Base-by-base conservation (phyloP, 139 green algal species). In the Tetradesmus obliquus region DNA sequence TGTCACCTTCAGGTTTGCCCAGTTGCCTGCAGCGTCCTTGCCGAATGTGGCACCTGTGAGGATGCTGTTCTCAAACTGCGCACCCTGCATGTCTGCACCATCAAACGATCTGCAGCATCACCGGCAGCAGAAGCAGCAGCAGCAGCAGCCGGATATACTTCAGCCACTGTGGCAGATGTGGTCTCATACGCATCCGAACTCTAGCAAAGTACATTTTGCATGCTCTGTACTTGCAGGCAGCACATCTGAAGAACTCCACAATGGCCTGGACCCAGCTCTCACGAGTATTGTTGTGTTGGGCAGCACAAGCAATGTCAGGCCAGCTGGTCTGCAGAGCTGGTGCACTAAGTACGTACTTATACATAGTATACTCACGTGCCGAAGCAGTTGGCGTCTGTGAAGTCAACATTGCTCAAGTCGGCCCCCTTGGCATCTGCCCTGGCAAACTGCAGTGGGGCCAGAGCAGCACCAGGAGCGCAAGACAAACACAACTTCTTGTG, bases 51-150 rank as follows among this genome's bases (percentile, higher is more conserved):
- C 92, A 8, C 66, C 87, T 15, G 91, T 93, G 3, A 97, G 88
- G 66, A 97, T 95, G n/a, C 90, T 89, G 84, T 97, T 97, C 72
- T 97, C 95, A 85, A 97, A 97, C 88, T 96, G 92, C 2, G 94
- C 95, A 9, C 89, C 91, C 62, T 92, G 80, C 72, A 97, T 91
- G 87, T 95, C 92, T 0, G 95, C 93, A 2, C 93, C 93, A 54
- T 96, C 92, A 91, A 96, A 96, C n/a, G 79, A 66, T 54, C 90
- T 90, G 55, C 53, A 91, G 57, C 32, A 79, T 5, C 17, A 32
- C 7, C 13, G 82, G 54, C 51, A 84, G 15, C 4, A 24, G n/a
- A n/a, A n/a, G 24, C 32, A 55, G 51, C 32, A 82, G 58, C 20
- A 85, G 22, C 74, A n/a, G 9, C 19, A 7, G 22, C 17, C 74